Evolutionary conservation across 768 basidiomycete genomes (phyloP).

Genomic region (Amanita exitialis): DNA sequence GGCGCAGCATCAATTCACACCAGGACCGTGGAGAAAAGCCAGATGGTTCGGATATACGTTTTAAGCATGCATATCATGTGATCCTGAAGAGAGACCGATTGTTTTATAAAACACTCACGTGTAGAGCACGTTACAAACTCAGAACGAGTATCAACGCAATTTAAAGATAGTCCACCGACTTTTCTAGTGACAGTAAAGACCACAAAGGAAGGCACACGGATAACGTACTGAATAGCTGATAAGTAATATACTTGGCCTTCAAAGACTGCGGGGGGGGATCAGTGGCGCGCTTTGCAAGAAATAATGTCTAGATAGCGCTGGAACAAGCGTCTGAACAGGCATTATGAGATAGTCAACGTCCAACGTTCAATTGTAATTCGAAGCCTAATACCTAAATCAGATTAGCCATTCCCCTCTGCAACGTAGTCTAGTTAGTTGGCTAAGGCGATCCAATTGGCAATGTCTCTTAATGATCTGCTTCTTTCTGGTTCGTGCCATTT

Average conservation of each 20-base stretch:
- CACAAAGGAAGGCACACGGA: background rate
- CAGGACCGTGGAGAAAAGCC: background rate
- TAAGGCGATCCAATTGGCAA: constrained; percentile 2
- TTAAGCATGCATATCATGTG: too few relatives aligned
- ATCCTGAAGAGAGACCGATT: too few relatives aligned
- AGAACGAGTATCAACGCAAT: background rate
- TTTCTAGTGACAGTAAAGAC: background rate
- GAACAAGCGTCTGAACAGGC: too few relatives aligned
- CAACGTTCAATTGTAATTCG: too few relatives aligned
- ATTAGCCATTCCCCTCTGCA: too few relatives aligned
- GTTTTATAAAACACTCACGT: too few relatives aligned
- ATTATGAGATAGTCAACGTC: too few relatives aligned
- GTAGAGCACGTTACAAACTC: background rate
- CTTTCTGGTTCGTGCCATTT: constrained; percentile 29
- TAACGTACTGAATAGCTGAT: background rate
- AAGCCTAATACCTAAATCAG: too few relatives aligned
- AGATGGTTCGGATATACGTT: background rate
- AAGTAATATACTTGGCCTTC: background rate
- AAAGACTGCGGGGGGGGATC: background rate
- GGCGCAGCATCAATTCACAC: background rate
- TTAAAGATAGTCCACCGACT: too few relatives aligned
- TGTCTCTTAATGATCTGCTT: background rate
- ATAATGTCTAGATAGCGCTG: too few relatives aligned
- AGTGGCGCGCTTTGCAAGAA: too few relatives aligned
- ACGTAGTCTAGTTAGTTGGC: background rate